Evolutionary conservation across 768 basidiomycete genomes (phyloP).

Genomic region (Coprinopsis strossmayeri): DNA sequence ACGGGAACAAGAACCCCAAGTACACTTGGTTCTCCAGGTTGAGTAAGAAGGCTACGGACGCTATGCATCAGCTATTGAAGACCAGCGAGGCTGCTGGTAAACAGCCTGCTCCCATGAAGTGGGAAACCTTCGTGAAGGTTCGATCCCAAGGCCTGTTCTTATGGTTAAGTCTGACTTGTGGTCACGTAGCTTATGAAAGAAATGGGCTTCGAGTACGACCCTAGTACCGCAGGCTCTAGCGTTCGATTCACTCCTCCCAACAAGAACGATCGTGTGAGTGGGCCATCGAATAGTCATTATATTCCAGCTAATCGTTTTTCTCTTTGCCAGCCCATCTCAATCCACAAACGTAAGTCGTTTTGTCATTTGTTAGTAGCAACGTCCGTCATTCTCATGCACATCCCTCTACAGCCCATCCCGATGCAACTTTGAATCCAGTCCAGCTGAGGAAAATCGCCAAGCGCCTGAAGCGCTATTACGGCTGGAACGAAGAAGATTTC

Average conservation of each 20-base stretch:
- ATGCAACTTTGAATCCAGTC: constrained; percentile 50
- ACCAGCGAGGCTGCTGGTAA: constrained; percentile 49
- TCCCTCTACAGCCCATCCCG: constrained; percentile 59
- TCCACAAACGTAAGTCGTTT: constrained; percentile 61
- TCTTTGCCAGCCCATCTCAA: constrained; percentile 51
- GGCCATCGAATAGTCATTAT: not conserved
- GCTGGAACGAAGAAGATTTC: constrained; percentile 52
- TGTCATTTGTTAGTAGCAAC: not conserved
- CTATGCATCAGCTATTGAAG: constrained; percentile 61
- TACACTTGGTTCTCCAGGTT: constrained; percentile 51
- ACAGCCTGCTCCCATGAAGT: constrained; percentile 58
- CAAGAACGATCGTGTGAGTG: constrained; percentile 27
- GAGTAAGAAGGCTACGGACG: constrained; percentile 48
- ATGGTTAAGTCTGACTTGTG: not conserved
- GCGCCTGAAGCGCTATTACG: constrained; percentile 56
- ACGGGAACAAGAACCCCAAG: constrained; percentile 35
- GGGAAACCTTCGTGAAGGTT: constrained; percentile 76
- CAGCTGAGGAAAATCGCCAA: constrained; percentile 49
- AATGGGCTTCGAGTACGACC: constrained; percentile 71
- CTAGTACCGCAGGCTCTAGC: constrained; percentile 74
- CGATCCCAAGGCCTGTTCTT: constrained; percentile 6
- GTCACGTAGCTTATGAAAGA: constrained; percentile 59
- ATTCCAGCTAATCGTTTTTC: not conserved
- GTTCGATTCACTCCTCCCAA: constrained; percentile 78
- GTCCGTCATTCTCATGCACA: not conserved